Base-by-base conservation (phyloP, 768 basidiomycete genomes). In the Mrakia hoshinonis region DNA sequence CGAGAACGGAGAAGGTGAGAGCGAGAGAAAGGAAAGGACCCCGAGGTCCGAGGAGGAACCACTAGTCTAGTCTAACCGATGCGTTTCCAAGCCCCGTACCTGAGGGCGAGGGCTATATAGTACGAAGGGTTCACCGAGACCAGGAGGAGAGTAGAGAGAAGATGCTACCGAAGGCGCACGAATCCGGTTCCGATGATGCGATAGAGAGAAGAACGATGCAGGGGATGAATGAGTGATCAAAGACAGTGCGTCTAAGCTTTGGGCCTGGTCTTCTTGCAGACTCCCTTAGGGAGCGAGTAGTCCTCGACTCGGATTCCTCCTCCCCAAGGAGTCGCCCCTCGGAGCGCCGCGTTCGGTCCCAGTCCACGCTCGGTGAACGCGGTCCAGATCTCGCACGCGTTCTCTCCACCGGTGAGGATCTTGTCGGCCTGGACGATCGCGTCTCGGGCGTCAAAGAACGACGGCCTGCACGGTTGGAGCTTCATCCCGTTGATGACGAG, bases 351-450 rank as follows among this genome's bases (percentile, higher is more conserved):
- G 75, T 92, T 66, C 29, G 74, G 60, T 15, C 48, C 58, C 29
- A 34, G 80, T 0, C 95, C 95, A 46, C 91, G 84, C 75, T 84
- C 80, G 7, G 90, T 84, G 78, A 97, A 99, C 52, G 86, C 91
- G 70, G 83, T 81, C 93, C 92, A 97, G 74, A 99, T 80, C 18
- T 83, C 82, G 79, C 95, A 99, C 75, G 83, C 82, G 83, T 99
- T 99, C 85, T 92, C 91, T 3, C 95, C 95, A 18, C 87, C 90
- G 3, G 95, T 97, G 72, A 96, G 84, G 54, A 90, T 81, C 78
- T 91, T 82, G 79, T 97, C 95, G 26, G 95, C 93, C 75, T 91
- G 87, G 74, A 95, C 86, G 79, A 95, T 92, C 20, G 92, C 90
- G 78, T 89, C 87, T 72, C 92, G 87, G 22, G 92, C 89, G 69